A percentile compares a stretch with the other conserved stretches of the same genome.
These are phyloP conservation scores for Lathyrus sativus DNA, from an alignment of 306 rosid genomes.

Conservation along the genomic window DNA sequence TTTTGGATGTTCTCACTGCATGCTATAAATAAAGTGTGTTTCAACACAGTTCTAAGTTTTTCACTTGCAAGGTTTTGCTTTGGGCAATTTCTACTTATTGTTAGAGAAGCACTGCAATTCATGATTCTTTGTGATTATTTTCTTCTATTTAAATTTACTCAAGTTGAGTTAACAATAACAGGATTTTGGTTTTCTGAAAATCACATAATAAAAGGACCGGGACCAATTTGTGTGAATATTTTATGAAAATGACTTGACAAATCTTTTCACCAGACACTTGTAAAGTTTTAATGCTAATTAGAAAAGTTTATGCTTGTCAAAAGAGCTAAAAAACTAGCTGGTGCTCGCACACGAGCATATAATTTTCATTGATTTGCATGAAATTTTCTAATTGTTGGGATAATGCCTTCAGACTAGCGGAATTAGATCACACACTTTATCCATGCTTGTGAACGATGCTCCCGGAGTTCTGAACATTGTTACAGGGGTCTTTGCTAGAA, in stretches of 20 bases:
- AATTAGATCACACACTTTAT: constrained; percentile 76
- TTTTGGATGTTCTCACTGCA: constrained; percentile 1
- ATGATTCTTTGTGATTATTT: constrained; percentile 13
- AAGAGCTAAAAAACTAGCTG: constrained; percentile 15
- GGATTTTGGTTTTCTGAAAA: constrained; percentile 16
- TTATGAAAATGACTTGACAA: constrained; percentile 13
- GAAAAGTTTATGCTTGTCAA: constrained; percentile 23
- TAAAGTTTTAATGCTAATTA: constrained; percentile 27
- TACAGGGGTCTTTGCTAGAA: constrained; percentile 82
- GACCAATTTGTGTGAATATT: constrained; percentile 9
- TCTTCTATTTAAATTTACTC: constrained; percentile 25
- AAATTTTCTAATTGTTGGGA: constrained; percentile 32
- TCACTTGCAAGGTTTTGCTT: constrained; percentile 26
- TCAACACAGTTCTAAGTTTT: not conserved
- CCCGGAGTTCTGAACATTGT: constrained; percentile 82
- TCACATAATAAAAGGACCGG: constrained; percentile 22
- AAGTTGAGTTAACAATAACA: not conserved
- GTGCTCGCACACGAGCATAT: constrained; percentile 30
- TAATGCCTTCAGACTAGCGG: constrained; percentile 68
- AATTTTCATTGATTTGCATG: constrained; percentile 33
- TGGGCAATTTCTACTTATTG: constrained; percentile 15
- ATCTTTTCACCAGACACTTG: not conserved
- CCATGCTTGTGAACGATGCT: constrained; percentile 73
- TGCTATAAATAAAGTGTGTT: constrained; percentile 19
- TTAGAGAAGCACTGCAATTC: constrained; percentile 15